Conservation (phyloP, 2,329 filamentous ascomycete species). For the Aschersonia sp. region DNA sequence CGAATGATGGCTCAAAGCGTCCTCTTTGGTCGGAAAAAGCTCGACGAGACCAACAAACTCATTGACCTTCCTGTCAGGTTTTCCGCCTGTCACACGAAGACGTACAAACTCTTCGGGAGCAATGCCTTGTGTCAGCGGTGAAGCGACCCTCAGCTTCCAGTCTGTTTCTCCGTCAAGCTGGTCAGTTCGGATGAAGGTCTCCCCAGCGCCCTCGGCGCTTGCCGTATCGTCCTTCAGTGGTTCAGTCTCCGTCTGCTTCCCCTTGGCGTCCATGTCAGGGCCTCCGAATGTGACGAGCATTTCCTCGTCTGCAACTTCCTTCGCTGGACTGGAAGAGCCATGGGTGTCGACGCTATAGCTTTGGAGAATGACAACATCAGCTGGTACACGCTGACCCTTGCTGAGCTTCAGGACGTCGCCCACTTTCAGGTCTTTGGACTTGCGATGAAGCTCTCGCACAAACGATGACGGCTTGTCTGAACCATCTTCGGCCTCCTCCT, state of each 20-base stretch:
- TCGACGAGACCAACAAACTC: constrained; percentile 87
- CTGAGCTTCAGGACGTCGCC: constrained; percentile 88
- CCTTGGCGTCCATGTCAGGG: constrained; percentile 17
- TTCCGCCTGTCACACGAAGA: constrained; percentile 63
- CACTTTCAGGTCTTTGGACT: constrained; percentile 78
- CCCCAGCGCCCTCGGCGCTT: constrained; percentile 42
- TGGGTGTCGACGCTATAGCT: constrained; percentile 48
- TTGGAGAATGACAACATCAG: constrained; percentile 86
- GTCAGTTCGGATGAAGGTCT: constrained; percentile 94
- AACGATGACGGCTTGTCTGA: constrained; percentile 27
- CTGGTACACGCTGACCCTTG: constrained; percentile 86
- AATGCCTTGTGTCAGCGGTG: constrained; percentile 70
- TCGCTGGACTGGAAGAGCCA: constrained; percentile 12
- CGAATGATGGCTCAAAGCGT: constrained; percentile 28
- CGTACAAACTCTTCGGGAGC: constrained; percentile 55
- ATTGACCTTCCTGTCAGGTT: constrained; percentile 87
- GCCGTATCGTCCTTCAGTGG: constrained; percentile 13
- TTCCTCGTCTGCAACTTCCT: constrained; percentile 22
- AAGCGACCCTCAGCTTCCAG: constrained; percentile 89
- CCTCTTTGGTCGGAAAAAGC: constrained; percentile 41
- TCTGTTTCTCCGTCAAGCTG: constrained; percentile 96
- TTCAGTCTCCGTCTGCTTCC: constrained; percentile 18
- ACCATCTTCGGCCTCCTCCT: constrained; percentile 46
- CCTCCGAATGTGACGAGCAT: constrained; percentile 26
- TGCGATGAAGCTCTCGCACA: constrained; percentile 57